phyloP scores from a whole-genome alignment of 257 asterid species.

The Jacaranda mimosifolia region DNA sequence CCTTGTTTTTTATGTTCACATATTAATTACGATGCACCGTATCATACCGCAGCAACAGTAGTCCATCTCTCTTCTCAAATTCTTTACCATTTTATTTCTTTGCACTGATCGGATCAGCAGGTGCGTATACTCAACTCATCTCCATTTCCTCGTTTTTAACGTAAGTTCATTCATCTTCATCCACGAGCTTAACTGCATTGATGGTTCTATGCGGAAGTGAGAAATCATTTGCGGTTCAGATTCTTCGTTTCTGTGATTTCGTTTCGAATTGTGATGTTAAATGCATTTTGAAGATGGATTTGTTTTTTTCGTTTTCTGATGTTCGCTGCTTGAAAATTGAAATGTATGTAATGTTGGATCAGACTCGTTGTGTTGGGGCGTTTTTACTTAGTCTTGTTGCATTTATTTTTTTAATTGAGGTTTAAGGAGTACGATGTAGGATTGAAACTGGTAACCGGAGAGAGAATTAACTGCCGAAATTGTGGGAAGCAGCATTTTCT shows the following conservation, averaged over 20 bases:
- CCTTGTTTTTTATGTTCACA: not conserved
- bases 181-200: not conserved
- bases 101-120: conserved; percentile 36
- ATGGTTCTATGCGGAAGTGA: not conserved
- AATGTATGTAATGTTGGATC: conserved; percentile 29
- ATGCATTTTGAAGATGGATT: not conserved
- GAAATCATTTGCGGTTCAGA: not conserved
- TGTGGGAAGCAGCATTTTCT: not conserved
- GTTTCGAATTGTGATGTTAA: not conserved
- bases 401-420: not conserved
- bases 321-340: conserved; percentile 1
- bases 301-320: not conserved
- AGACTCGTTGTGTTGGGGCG: not conserved
- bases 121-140: conserved; percentile 12
- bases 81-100: conserved; percentile 4
- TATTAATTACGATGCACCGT: not conserved
- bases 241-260: conserved; percentile 1
- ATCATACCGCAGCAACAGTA: not conserved
- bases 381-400: not conserved
- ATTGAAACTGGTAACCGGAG: not conserved
- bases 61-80: not conserved
- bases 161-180: conserved; percentile 27
- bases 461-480: not conserved
- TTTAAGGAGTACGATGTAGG: not conserved
- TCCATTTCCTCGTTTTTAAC: conserved; percentile 18